Evolutionary conservation across 2,329 filamentous ascomycete species (phyloP).

Genomic region (Pseudopyricularia cyperi): DNA sequence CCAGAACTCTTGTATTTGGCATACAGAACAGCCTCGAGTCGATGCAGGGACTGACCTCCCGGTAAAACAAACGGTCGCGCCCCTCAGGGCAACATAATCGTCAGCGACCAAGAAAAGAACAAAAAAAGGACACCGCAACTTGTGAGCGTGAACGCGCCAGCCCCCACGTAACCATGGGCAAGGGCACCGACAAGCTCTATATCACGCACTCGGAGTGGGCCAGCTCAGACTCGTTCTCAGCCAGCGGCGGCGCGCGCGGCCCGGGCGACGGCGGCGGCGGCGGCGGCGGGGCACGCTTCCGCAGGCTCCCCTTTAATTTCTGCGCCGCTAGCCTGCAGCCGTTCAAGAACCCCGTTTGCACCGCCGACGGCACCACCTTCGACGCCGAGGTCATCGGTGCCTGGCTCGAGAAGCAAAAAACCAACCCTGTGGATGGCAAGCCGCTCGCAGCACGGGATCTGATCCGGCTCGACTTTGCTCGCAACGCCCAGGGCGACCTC

Average conservation of each 20-base stretch:
- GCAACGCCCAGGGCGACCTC: conserved; percentile 78
- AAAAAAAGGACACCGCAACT: background rate
- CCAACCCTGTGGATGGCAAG: conserved; percentile 77
- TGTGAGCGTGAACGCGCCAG: background rate
- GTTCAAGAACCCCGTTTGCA: conserved; percentile 91
- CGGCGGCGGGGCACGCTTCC: conserved; percentile 54
- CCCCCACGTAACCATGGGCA: conserved; percentile 24
- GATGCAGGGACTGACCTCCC: no score
- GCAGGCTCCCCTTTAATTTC: conserved; percentile 91
- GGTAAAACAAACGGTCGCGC: no score
- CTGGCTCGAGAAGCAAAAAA: conserved; percentile 82
- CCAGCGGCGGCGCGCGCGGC: conserved; percentile 55
- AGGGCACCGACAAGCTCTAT: conserved; percentile 44
- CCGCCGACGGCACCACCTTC: conserved; percentile 74
- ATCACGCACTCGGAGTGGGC: conserved; percentile 99
- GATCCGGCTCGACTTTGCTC: conserved; percentile 81
- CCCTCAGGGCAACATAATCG: no score
- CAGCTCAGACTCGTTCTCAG: conserved; percentile 76
- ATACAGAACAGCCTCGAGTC: no score
- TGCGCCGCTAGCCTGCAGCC: conserved; percentile 93
- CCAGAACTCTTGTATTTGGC: no score
- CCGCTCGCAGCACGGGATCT: conserved; percentile 70
- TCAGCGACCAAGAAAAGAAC: background rate
- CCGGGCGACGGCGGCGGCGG: conserved; percentile 54
- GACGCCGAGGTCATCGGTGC: conserved; percentile 88